Evolutionary conservation across 192 early-diverging fungal species (phyloP).

Genomic region (Podila verticillata): DNA sequence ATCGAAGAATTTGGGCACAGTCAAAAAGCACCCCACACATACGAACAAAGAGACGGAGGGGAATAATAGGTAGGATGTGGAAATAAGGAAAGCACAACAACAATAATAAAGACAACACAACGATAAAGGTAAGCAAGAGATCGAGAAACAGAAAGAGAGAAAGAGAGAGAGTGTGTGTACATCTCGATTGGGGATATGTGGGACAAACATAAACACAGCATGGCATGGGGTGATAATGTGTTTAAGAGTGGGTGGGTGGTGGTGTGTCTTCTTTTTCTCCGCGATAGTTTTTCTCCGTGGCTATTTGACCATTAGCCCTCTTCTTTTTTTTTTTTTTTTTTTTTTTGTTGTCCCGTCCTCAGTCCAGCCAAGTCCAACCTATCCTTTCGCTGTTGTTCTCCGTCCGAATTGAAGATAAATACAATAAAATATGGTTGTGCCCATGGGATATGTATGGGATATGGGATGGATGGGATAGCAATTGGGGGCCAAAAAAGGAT

Average conservation of each 20-base stretch:
- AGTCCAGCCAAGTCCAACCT: too few relatives aligned
- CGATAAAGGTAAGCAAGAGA: neutral
- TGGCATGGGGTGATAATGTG: neutral
- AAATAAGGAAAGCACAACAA: too few relatives aligned
- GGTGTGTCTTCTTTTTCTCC: too few relatives aligned
- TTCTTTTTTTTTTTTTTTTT: neutral
- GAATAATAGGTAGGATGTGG: neutral
- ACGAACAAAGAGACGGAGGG: neutral
- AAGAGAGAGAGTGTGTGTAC: neutral
- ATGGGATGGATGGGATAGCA: too few relatives aligned
- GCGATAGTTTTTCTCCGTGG: neutral
- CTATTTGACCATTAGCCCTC: neutral
- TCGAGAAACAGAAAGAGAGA: neutral
- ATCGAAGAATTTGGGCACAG: too few relatives aligned
- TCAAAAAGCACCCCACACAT: too few relatives aligned
- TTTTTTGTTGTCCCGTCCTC: neutral
- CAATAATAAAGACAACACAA: neutral
- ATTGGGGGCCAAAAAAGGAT: too few relatives aligned
- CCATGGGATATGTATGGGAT: too few relatives aligned
- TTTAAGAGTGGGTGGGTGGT: neutral
- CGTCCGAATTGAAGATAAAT: too few relatives aligned
- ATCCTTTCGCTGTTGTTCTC: too few relatives aligned
- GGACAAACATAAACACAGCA: neutral
- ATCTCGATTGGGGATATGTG: neutral
- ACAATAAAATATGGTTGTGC: too few relatives aligned